phyloP scores from a whole-genome alignment of 805 yeast species.

The Torulaspora indica region DNA sequence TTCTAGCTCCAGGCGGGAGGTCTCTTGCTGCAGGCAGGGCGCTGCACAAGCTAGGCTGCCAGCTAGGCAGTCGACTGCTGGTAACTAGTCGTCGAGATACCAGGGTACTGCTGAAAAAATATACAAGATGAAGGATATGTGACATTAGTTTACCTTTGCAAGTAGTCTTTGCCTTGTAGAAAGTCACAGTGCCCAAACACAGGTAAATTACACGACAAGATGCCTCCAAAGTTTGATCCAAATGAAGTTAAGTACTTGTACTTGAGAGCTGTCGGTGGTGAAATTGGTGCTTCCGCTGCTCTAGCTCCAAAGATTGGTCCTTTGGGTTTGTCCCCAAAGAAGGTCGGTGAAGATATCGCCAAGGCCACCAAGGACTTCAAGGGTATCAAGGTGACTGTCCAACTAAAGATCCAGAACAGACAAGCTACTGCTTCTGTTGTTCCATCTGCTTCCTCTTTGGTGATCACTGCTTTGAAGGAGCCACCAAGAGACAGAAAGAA shows the following conservation, averaged over 20 bases:
- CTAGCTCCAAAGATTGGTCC: constrained; percentile 99
- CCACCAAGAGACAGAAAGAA: constrained; percentile 99
- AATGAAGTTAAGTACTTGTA: constrained; percentile 96
- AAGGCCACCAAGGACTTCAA: constrained; percentile 98
- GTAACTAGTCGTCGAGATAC: neutral
- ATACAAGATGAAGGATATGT: constrained; percentile 1
- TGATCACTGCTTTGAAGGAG: constrained; percentile 98
- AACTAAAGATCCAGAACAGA: constrained; percentile 98
- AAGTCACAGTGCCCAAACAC: constrained; percentile 17
- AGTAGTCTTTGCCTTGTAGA: constrained; percentile 1
- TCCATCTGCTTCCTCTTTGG: constrained; percentile 98
- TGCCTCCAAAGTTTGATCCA: constrained; percentile 99
- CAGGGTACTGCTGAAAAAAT: constrained; percentile 5
- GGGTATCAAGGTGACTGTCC: constrained; percentile 99
- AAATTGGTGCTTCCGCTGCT: constrained; percentile 99
- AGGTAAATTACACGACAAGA: constrained; percentile 35
- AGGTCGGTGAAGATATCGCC: constrained; percentile 99
- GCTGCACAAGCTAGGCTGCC: neutral
- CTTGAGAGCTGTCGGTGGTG: constrained; percentile 99
- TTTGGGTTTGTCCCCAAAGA: constrained; percentile 99
- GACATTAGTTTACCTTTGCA: neutral
- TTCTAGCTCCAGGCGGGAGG: neutral
- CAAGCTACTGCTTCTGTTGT: constrained; percentile 98
- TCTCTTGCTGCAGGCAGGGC: neutral
- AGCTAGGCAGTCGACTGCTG: no score